A percentile compares a stretch with the other conserved stretches of the same genome.
Conservation (phyloP, 2,329 filamentous ascomycete species). For the Westerdykella sp. region DNA sequence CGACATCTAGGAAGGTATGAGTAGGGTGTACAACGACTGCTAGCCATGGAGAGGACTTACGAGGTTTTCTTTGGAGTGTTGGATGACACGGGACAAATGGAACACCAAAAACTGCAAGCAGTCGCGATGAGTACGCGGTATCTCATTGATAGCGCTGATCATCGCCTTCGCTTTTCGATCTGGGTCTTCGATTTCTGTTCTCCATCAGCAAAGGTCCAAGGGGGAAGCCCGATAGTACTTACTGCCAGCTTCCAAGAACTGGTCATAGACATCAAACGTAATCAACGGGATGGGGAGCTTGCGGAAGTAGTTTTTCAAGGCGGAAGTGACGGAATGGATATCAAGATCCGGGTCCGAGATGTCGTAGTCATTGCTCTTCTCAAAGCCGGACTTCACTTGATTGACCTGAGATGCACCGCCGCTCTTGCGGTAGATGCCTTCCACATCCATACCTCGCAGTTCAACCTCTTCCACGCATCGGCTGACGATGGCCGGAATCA, state of each 20-base stretch:
- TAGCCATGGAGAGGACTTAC: constrained; percentile 45
- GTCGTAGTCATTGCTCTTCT: constrained; percentile 77
- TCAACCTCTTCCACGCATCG: constrained; percentile 97
- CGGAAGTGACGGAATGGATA: constrained; percentile 92
- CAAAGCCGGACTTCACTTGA: constrained; percentile 83
- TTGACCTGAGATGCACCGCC: constrained; percentile 89
- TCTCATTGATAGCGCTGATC: constrained; percentile 64
- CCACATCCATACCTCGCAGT: constrained; percentile 89
- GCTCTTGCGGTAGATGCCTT: constrained; percentile 97
- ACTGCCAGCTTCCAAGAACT: constrained; percentile 74
- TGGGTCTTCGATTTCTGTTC: constrained; percentile 56
- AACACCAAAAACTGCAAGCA: constrained; percentile 91
- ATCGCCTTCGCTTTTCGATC: constrained; percentile 50
- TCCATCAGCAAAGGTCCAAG: constrained; percentile 1
- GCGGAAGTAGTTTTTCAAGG: constrained; percentile 95
- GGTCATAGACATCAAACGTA: constrained; percentile 88
- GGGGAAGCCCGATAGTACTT: constrained; percentile 33
- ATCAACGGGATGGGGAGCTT: constrained; percentile 84
- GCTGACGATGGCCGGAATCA: constrained; percentile 84
- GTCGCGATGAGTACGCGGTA: constrained; percentile 79
- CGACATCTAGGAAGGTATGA: constrained; percentile 62
- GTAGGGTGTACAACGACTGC: background rate
- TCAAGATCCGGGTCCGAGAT: constrained; percentile 91
- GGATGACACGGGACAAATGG: constrained; percentile 81
- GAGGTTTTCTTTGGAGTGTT: constrained; percentile 76